Base-by-base conservation (phyloP, 345 rosid species). In the Salix udensis region DNA sequence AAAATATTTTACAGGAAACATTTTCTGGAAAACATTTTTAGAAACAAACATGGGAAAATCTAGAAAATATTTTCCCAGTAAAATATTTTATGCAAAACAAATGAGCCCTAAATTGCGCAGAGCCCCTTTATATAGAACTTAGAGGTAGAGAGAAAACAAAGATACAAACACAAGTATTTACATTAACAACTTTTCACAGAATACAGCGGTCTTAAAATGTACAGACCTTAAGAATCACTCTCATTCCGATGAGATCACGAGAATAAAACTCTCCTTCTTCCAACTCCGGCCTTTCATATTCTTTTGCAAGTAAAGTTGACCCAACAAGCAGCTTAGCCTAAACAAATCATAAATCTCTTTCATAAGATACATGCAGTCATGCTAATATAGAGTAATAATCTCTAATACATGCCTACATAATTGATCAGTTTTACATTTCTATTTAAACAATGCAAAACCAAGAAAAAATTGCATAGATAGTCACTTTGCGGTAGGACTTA, bases 191-290 rank as follows among this genome's bases (percentile, higher is more conserved):
- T 44, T 13, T 46, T 50, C 44, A 34, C 64, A 78, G 26, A 36
- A 61, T 44, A 73, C 5, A n/a, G n/a, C n/a, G 28, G 31, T 30
- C 55, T 68, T 21, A 65, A 16, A 68, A 68, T 21, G 69, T 76
- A 36, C 79, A 79, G 78, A 91, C 95, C 96, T 89, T 88, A 60
- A 84, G 87, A 68, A 87, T 76, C 74, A 92, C 92, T 72, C 77
- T 86, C 97, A 94, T 86, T 82, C 97, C 98, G 78, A 92, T 76
- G 73, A 94, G 98, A 85, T 94, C 98, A 67, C 87, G 92, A 80
- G 34, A 31, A 31, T 92, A 92, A 80, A 91, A 91, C 76, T 94
- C 97, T 67, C 85, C 97, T 67, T 89, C 90, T 11, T 92, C 92
- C 76, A 94, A 84, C 48, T 85, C 86, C 19, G 97, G 98, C 80